Base-by-base conservation (phyloP, 768 basidiomycete species). In the Russula griseocarnosa region DNA sequence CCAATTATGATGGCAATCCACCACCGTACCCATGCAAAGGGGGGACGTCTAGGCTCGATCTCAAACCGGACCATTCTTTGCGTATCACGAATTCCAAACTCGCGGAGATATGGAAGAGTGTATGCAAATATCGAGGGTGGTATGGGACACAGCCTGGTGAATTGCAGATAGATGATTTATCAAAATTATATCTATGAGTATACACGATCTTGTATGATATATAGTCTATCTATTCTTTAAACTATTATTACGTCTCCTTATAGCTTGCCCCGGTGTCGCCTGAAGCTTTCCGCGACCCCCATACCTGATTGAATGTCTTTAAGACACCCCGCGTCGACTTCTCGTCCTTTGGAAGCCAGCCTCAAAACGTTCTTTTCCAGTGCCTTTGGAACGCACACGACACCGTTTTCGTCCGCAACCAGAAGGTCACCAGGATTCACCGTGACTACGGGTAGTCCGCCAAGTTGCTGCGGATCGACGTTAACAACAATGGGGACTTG, bases 341-440 rank as follows among this genome's bases (percentile, higher is more conserved):
- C 81, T 69, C 81, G 78, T 18, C 82, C 85, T 68, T 80, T 80
- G 32, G 70, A 66, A n/a, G 88, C 91, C 26, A 82, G 59, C 46
- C 83, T 78, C 5, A 85, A 68, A 1, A 92, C 91, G 61, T 82
- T 72, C 20, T 74, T 75, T 40, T 84, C 79, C 52, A 86, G 67
- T 3, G 74, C 76, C 38, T 72, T 74, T 2, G 92, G 87, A 30
- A 96, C 82, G 69, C 86, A 90, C 3, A 98, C 90, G 1, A 95
- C 91, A 2, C 95, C 94, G 71, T 97, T 90, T 61, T 85, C 81
- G 73, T 97, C 94, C 28, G 86, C 92, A n/a, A 94, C 73, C 54
- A 96, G 82, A 81, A 86, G 83, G 73, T 95, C 94, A 2, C 86
- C 89, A 2, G 94, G 87, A 20, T 82, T 71, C 7, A 96, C 80